Evolutionary conservation across 139 green algal species (phyloP), one percentile per base, ranked within the genome.

Genomic region (Chlorella sp.): DNA sequence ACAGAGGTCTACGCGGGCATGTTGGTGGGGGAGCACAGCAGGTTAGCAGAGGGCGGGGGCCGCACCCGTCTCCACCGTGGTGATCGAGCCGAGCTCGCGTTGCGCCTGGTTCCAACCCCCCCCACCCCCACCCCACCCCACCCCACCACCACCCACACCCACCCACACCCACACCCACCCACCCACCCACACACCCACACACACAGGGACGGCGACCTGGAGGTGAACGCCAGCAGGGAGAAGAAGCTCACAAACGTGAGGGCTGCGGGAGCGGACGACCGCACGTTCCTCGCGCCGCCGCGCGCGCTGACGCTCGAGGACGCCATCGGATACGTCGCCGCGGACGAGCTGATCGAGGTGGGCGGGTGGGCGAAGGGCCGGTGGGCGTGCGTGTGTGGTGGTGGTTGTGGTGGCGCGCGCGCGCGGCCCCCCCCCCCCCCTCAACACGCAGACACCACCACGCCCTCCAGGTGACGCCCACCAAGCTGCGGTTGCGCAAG

Each of bases 181-280:
- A n/a, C n/a, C n/a, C n/a, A n/a, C n/a, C n/a, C n/a, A n/a, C n/a
- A n/a, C n/a, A n/a, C n/a, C n/a, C n/a, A n/a, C n/a, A n/a, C n/a
- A n/a, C n/a, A 14, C 43, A 84, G 84, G 11, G 90, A 93, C 40
- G 67, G 87, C 0, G 87, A 94, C 61, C 60, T 97, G 56, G 88
- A 95, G 53, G 69, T 84, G 31, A 98, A 98, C 84, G 87, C 91
- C 0, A 82, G 89, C 8, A 83, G 87, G 1, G 92, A 91, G 69
- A 98, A 98, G 90, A 89, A 95, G 79, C 84, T 95, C 23, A 93
- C 82, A 41, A 98, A 98, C 67, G 85, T 98, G 41, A 84, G 93
- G 19, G 84, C 73, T n/a, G 79, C 86, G 23, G 64, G 73, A 19
- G 82, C 81, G 1, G 93, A 97, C 14, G 93, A 97, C 45, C 92